These are phyloP conservation scores for Lactarius sanguifluus DNA, from an alignment of 768 basidiomycete genomes.

Conservation along the genomic window DNA sequence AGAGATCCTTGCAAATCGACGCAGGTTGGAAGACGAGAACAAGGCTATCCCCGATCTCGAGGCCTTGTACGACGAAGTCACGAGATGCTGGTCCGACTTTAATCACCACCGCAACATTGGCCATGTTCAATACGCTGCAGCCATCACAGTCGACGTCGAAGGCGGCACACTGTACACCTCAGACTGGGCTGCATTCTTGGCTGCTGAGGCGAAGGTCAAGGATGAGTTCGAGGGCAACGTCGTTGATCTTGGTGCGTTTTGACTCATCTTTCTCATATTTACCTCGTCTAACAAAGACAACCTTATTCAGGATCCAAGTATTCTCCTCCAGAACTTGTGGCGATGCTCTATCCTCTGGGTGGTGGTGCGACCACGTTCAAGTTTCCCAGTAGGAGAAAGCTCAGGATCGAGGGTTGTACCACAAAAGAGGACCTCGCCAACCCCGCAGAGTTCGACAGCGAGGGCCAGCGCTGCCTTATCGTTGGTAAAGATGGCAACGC, in stretches of 20 bases:
- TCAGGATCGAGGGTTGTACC: too few relatives aligned
- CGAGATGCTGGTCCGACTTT: not conserved
- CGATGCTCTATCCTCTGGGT: not conserved
- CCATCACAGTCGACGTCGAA: constrained; percentile 10
- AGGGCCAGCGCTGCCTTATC: constrained; percentile 11
- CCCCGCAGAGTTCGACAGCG: constrained; percentile 1
- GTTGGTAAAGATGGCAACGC: constrained; percentile 3
- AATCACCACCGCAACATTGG: constrained; percentile 8
- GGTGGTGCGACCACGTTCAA: not conserved
- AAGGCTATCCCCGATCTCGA: constrained; percentile 11
- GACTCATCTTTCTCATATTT: constrained; percentile 4
- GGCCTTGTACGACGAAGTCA: not conserved
- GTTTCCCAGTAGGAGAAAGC: too few relatives aligned
- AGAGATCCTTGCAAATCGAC: not conserved
- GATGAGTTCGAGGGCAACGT: constrained; percentile 5
- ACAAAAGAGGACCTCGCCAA: constrained; percentile 2
- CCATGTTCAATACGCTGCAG: not conserved
- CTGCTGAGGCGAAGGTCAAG: constrained; percentile 4
- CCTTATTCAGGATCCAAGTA: constrained; percentile 15
- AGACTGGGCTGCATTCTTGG: constrained; percentile 11
- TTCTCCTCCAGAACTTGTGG: not conserved
- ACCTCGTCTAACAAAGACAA: constrained; percentile 1
- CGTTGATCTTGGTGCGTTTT: constrained; percentile 8
- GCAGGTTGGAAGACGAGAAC: not conserved
- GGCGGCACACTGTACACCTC: constrained; percentile 4